Conservation (phyloP, 2,329 filamentous ascomycete genomes). For the Elsinoe necatrix region DNA sequence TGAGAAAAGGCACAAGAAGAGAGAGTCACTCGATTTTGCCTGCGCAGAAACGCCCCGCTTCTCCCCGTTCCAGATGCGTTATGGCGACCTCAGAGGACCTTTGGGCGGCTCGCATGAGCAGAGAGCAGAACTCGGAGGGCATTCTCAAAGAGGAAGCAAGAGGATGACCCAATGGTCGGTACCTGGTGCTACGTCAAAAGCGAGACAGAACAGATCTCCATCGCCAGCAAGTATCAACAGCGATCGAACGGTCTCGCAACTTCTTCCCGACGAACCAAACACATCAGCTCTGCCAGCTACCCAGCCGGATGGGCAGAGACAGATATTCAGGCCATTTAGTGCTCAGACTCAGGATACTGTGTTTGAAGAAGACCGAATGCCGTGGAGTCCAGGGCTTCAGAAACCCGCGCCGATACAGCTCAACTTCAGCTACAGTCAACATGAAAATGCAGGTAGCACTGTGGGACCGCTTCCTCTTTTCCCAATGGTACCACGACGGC, state of each 20-base stretch:
- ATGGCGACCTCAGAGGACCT: slow-evolving; percentile 15
- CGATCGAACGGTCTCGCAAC: slow-evolving; percentile 25
- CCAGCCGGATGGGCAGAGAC: slow-evolving; percentile 15
- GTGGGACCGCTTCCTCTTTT: neutral
- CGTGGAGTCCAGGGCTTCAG: slow-evolving; percentile 11
- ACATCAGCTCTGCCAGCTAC: slow-evolving; percentile 14
- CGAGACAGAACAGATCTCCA: neutral
- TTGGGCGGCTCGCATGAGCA: slow-evolving; percentile 4
- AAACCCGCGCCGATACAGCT: slow-evolving; percentile 16
- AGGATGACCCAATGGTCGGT: slow-evolving; percentile 20
- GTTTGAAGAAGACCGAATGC: slow-evolving; percentile 27
- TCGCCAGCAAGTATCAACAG: slow-evolving; percentile 23
- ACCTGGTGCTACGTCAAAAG: neutral
- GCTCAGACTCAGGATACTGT: slow-evolving; percentile 25
- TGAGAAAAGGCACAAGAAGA: slow-evolving; percentile 14
- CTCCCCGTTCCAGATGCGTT: slow-evolving; percentile 16
- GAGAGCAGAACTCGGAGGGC: neutral
- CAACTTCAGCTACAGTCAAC: slow-evolving; percentile 1
- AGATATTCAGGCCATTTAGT: slow-evolving; percentile 17
- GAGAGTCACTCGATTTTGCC: slow-evolving; percentile 29
- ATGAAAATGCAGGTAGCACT: neutral
- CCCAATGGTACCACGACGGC: neutral
- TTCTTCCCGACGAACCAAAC: slow-evolving; percentile 28
- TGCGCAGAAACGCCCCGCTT: slow-evolving; percentile 25
- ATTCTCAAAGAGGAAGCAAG: slow-evolving; percentile 13